Evolutionary conservation across 2,329 filamentous ascomycete genomes (phyloP).

Genomic region (Boeremia exigua): DNA sequence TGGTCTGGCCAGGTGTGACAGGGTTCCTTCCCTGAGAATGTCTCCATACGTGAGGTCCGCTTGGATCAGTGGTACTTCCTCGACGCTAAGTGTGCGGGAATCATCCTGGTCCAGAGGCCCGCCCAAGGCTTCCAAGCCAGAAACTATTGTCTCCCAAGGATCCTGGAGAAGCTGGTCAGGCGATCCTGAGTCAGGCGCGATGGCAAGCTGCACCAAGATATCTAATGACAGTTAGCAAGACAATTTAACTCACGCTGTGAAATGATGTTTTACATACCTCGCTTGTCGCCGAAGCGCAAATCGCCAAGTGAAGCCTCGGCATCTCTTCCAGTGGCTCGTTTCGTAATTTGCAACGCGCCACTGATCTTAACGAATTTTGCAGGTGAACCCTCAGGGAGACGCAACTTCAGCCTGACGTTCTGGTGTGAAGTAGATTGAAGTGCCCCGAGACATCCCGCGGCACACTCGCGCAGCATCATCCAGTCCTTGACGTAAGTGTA

Average conservation of each 20-base stretch:
- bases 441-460: conserved; percentile 89
- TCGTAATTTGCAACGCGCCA: conserved; percentile 93
- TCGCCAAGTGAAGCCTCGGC: conserved; percentile 93
- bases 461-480: conserved; percentile 99
- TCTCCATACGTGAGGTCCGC: conserved; percentile 94
- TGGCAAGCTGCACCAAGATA: conserved; percentile 91
- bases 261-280: conserved; percentile 50
- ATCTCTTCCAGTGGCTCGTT: conserved; percentile 91
- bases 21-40: conserved; percentile 84
- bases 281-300: conserved; percentile 92
- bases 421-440: conserved; percentile 97
- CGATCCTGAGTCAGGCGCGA: conserved; percentile 80
- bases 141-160: conserved; percentile 96
- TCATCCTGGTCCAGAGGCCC: conserved; percentile 87
- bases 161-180: conserved; percentile 90
- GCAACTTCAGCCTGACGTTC: conserved; percentile 94
- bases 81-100: conserved; percentile 80
- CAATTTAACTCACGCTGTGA: not conserved
- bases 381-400: conserved; percentile 91
- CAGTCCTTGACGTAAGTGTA: conserved; percentile 99
- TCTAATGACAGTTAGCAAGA: conserved; percentile 58
- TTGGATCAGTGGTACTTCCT: conserved; percentile 94
- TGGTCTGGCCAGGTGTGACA: conserved; percentile 85
- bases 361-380: conserved; percentile 99
- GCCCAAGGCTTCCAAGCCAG: conserved; percentile 89